phyloP scores from a whole-genome alignment of 2,329 filamentous ascomycete genomes.

The Orbilia blumenaviensis region DNA sequence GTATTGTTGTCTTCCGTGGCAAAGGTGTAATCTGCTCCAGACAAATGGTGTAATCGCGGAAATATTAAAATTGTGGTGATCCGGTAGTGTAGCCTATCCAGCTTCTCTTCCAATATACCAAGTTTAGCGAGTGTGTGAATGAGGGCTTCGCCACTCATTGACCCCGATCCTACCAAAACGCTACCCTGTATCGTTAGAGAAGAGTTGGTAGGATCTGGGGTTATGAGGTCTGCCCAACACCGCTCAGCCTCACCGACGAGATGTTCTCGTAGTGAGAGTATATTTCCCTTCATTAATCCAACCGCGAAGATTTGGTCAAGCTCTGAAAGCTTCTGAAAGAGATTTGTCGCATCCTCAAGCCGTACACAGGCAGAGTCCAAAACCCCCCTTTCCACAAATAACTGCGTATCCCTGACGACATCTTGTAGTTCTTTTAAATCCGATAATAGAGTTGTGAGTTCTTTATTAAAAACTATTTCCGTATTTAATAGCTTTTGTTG shows the following conservation, averaged over 20 bases:
- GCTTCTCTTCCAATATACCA: slow-evolving; percentile 64
- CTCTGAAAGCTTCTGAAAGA: slow-evolving; percentile 51
- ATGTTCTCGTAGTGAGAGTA: slow-evolving; percentile 45
- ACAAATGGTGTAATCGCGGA: slow-evolving; percentile 54
- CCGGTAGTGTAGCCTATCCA: slow-evolving; percentile 57
- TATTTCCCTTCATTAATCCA: slow-evolving; percentile 56
- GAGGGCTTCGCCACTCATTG: slow-evolving; percentile 70
- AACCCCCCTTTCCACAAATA: slow-evolving; percentile 29
- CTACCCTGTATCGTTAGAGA: slow-evolving; percentile 68
- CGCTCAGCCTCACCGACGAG: slow-evolving; percentile 64
- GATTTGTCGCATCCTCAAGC: slow-evolving; percentile 45
- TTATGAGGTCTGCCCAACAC: slow-evolving; percentile 76
- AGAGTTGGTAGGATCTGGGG: slow-evolving; percentile 68
- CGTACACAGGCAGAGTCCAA: slow-evolving; percentile 51
- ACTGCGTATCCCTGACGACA: slow-evolving; percentile 53
- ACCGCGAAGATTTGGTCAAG: slow-evolving; percentile 55
- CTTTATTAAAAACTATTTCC: slow-evolving; percentile 57
- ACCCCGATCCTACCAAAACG: slow-evolving; percentile 64
- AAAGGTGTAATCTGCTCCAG: slow-evolving; percentile 56
- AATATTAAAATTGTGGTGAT: slow-evolving; percentile 55
- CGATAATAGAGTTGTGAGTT: slow-evolving; percentile 54
- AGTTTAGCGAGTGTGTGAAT: slow-evolving; percentile 70
- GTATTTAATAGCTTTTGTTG: slow-evolving; percentile 54
- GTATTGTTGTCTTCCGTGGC: slow-evolving; percentile 59
- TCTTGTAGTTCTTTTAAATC: slow-evolving; percentile 55